Conservation (phyloP, 805 yeast species). For the Komagataella ulmi region DNA sequence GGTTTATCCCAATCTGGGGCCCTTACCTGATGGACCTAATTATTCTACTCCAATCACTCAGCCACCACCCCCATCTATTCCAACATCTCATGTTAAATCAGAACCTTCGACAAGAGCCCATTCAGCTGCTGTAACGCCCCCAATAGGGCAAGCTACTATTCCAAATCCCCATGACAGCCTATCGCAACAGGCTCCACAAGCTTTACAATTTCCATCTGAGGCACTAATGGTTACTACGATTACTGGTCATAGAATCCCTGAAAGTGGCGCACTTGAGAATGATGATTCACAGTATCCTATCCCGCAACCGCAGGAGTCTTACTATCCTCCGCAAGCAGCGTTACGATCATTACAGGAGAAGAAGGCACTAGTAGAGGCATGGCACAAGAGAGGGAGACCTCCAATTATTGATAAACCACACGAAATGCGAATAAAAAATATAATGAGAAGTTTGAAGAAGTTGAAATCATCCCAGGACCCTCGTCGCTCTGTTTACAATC, state of each 20-base stretch:
- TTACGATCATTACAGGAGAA: conserved; percentile 1
- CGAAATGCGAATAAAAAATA: conserved; percentile 83
- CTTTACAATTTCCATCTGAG: conserved; percentile 4
- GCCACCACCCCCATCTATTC: background rate
- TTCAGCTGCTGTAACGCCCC: conserved; percentile 3
- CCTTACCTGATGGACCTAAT: conserved; percentile 37
- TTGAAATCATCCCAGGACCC: conserved; percentile 38
- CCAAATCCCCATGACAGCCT: background rate
- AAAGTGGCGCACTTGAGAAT: background rate
- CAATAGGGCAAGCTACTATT: conserved; percentile 3
- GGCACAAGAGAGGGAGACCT: conserved; percentile 77
- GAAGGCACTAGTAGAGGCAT: conserved; percentile 11
- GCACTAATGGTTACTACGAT: conserved; percentile 4
- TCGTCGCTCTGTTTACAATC: conserved; percentile 36
- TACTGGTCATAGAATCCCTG: background rate
- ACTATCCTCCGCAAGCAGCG: conserved; percentile 1
- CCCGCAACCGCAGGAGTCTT: conserved; percentile 1
- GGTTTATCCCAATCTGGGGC: conserved; percentile 55
- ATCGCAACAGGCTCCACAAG: conserved; percentile 2
- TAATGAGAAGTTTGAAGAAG: conserved; percentile 70
- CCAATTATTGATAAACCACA: conserved; percentile 86
- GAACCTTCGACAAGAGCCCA: conserved; percentile 1
- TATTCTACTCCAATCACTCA: conserved; percentile 2
- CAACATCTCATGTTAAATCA: background rate
- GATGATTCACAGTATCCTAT: background rate